These are phyloP conservation scores for Cenchrus fungigraminus DNA, from an alignment of 176 grass and related monocot species.

Conservation along the genomic window DNA sequence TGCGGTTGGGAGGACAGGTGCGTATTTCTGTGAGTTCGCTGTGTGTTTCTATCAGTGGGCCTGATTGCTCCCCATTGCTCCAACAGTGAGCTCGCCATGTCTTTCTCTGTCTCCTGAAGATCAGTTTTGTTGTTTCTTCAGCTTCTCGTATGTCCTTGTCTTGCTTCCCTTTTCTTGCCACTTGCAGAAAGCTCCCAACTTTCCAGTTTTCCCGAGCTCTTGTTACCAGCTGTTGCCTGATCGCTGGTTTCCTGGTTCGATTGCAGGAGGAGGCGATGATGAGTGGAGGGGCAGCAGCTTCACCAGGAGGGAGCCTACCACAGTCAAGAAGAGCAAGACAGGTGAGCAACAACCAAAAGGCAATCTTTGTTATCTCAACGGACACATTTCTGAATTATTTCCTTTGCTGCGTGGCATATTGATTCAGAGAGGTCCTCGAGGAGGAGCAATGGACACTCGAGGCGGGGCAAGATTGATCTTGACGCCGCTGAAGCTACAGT, in stretches of 20 bases:
- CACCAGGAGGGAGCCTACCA: slow-evolving; percentile 70
- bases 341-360: slow-evolving; percentile 56
- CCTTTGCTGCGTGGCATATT: slow-evolving; percentile 1
- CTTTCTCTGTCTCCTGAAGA: slow-evolving; percentile 33
- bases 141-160: slow-evolving; percentile 10
- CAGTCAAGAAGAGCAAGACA: slow-evolving; percentile 92
- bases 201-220: not conserved
- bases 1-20: slow-evolving; percentile 43
- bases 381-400: slow-evolving; percentile 13
- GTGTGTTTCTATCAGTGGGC: slow-evolving; percentile 18
- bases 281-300: slow-evolving; percentile 90
- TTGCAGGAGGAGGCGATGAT: slow-evolving; percentile 61
- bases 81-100: slow-evolving; percentile 27
- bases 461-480: slow-evolving; percentile 89
- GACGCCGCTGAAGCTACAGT: slow-evolving; percentile 86
- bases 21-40: not conserved
- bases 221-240: slow-evolving; percentile 19
- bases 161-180: slow-evolving; percentile 35
- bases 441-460: slow-evolving; percentile 57
- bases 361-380: not conserved
- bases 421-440: slow-evolving; percentile 63
- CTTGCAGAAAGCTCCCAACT: not conserved
- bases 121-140: slow-evolving; percentile 41
- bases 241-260: slow-evolving; percentile 26
- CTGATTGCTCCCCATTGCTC: slow-evolving; percentile 33